Percentiles rank a stretch among this genome's conserved stretches.
Conservation (phyloP, 768 basidiomycete genomes). For the Suillus bovinus region DNA sequence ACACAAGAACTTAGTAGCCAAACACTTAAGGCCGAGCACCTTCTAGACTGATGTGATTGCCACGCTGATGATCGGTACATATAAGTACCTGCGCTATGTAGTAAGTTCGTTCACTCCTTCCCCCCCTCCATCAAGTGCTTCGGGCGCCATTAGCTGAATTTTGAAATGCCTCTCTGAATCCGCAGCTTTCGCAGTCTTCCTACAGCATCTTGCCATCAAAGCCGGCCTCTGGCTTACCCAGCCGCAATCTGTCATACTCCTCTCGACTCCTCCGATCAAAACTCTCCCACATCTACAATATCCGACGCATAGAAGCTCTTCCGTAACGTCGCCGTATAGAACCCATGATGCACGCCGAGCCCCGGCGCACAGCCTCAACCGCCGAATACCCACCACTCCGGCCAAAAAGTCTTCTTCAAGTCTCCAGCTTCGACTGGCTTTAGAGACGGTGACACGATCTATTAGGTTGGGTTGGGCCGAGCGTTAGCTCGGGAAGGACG, state of each 20-base stretch:
- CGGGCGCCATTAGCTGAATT: neutral
- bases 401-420: too few relatives aligned
- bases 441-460: too few relatives aligned
- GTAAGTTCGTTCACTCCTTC: neutral
- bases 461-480: too few relatives aligned
- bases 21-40: neutral
- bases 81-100: neutral
- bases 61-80: neutral
- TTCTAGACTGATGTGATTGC: neutral
- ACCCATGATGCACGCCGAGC: slow-evolving; percentile 72
- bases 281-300: slow-evolving; percentile 58
- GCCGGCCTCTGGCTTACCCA: slow-evolving; percentile 44
- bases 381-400: slow-evolving; percentile 41
- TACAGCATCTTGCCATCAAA: slow-evolving; percentile 39
- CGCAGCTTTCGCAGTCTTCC: neutral
- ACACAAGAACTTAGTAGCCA: too few relatives aligned
- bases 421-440: too few relatives aligned
- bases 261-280: slow-evolving; percentile 45
- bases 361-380: slow-evolving; percentile 47
- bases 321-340: slow-evolving; percentile 64
- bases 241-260: slow-evolving; percentile 45
- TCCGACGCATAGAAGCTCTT: slow-evolving; percentile 54
- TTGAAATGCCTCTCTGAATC: neutral
- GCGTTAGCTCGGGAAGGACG: too few relatives aligned
- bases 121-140: too few relatives aligned